Evolutionary conservation across 805 yeast species (phyloP).

Genomic region (Wickerhamomyces subpelliculosus): DNA sequence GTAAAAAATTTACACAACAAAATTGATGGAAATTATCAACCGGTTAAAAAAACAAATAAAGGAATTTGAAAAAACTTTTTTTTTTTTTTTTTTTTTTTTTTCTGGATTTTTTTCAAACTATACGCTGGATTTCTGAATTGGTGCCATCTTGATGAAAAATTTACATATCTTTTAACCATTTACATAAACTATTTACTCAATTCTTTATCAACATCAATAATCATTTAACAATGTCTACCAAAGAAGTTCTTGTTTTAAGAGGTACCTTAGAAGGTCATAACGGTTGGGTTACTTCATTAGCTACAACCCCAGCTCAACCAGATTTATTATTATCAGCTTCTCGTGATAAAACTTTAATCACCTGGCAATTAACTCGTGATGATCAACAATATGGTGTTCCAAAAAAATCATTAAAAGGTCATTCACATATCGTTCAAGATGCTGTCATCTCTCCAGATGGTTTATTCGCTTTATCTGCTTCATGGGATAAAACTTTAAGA

Average conservation of each 20-base stretch:
- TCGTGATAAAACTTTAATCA: conserved; percentile 97
- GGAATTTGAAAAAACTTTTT: no score
- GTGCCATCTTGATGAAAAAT: not conserved
- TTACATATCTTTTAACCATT: no score
- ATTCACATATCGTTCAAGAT: conserved; percentile 98
- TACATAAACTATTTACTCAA: no score
- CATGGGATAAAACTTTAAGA: conserved; percentile 99
- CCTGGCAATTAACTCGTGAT: conserved; percentile 96
- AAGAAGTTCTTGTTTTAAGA: conserved; percentile 98
- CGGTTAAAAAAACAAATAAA: no score
- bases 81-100: no score
- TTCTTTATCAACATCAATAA: not conserved
- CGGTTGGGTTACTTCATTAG: conserved; percentile 98
- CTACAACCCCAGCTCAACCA: conserved; percentile 97
- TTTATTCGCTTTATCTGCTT: conserved; percentile 94
- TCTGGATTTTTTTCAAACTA: no score
- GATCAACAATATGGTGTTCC: conserved; percentile 98
- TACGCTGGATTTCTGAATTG: no score
- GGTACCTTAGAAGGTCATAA: conserved; percentile 98
- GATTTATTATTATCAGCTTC: conserved; percentile 97
- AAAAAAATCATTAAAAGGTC: conserved; percentile 95
- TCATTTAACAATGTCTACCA: conserved; percentile 53
- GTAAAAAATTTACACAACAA: no score
- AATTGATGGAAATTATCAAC: not conserved
- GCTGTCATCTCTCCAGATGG: conserved; percentile 98